Evolutionary conservation across 352 stramenopile species (phyloP).

Genomic region (Phytopythium litorale): DNA sequence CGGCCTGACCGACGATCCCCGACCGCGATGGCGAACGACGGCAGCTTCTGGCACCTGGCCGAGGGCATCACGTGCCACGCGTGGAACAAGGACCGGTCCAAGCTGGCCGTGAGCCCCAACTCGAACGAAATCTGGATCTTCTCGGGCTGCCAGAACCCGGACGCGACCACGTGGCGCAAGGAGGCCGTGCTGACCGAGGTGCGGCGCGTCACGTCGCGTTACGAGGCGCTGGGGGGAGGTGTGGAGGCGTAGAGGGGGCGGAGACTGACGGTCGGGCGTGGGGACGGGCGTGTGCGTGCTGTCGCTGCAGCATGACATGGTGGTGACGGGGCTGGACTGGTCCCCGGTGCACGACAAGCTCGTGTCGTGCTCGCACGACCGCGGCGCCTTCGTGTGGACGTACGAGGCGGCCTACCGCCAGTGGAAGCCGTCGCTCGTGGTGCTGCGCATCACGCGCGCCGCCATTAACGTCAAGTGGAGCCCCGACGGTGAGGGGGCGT

Average conservation of each 20-base stretch:
- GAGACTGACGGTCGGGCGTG: background rate
- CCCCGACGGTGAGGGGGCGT: conserved; percentile 62
- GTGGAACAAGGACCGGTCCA: conserved; percentile 90
- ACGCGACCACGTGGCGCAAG: conserved; percentile 81
- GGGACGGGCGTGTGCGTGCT: too few relatives aligned
- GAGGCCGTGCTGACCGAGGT: conserved; percentile 81
- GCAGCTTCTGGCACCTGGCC: conserved; percentile 68
- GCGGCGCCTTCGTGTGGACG: conserved; percentile 94
- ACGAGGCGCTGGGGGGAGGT: background rate
- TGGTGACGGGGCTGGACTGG: conserved; percentile 92
- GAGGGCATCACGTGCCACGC: conserved; percentile 90
- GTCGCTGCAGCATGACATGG: conserved; percentile 86
- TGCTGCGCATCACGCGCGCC: conserved; percentile 90
- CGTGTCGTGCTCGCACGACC: conserved; percentile 93
- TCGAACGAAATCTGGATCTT: conserved; percentile 93
- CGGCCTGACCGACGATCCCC: too few relatives aligned
- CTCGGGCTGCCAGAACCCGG: conserved; percentile 69
- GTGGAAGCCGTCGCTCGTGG: conserved; percentile 91
- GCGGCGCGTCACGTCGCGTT: background rate
- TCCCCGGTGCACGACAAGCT: conserved; percentile 91
- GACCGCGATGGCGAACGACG: conserved; percentile 29
- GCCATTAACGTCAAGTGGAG: conserved; percentile 94
- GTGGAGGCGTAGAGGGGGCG: background rate
- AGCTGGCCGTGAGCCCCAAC: conserved; percentile 90
- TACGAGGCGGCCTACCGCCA: conserved; percentile 79